These are phyloP conservation scores for Xylaria longipes DNA, from an alignment of 495 filamentous ascomycete species.

Conservation along the genomic window DNA sequence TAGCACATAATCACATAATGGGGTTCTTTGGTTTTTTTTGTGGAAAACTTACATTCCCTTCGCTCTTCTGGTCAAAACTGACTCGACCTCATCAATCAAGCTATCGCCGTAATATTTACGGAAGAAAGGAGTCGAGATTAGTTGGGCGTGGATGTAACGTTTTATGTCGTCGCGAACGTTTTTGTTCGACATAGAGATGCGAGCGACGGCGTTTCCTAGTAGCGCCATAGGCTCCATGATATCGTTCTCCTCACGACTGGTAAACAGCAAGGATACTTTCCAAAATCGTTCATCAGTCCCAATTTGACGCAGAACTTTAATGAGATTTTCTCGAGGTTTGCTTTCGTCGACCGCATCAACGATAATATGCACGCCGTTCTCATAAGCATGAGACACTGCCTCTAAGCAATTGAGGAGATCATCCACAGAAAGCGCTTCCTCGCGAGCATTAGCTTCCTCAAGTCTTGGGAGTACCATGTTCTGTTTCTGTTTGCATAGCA, in stretches of 20 bases:
- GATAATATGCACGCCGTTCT: slow-evolving; percentile 34
- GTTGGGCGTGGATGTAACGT: slow-evolving; percentile 34
- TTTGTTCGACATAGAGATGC: slow-evolving; percentile 45
- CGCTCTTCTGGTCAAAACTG: slow-evolving; percentile 38
- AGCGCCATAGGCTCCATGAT: slow-evolving; percentile 37
- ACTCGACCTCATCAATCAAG: slow-evolving; percentile 39
- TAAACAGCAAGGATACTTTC: slow-evolving; percentile 47
- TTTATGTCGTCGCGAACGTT: slow-evolving; percentile 45
- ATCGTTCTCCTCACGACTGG: slow-evolving; percentile 50
- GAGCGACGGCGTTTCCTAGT: slow-evolving; percentile 25
- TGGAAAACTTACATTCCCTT: slow-evolving; percentile 50
- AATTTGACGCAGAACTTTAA: slow-evolving; percentile 33
- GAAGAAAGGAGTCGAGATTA: slow-evolving; percentile 33
- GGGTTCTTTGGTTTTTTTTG: too few relatives aligned
- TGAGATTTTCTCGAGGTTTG: slow-evolving; percentile 29
- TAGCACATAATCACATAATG: too few relatives aligned
- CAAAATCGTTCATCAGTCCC: slow-evolving; percentile 39
- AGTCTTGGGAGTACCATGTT: slow-evolving; percentile 28
- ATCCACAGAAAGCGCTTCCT: slow-evolving; percentile 4
- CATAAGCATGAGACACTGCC: slow-evolving; percentile 13
- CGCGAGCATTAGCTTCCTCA: slow-evolving; percentile 16
- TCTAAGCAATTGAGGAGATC: slow-evolving; percentile 26
- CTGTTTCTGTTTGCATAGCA: slow-evolving; percentile 40
- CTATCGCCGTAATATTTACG: slow-evolving; percentile 26
- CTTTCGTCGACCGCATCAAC: slow-evolving; percentile 48